Percentiles rank a stretch among this genome's conserved stretches.
Conservation (phyloP, 2,329 filamentous ascomycete species). For the Metarhizium anisopliae region DNA sequence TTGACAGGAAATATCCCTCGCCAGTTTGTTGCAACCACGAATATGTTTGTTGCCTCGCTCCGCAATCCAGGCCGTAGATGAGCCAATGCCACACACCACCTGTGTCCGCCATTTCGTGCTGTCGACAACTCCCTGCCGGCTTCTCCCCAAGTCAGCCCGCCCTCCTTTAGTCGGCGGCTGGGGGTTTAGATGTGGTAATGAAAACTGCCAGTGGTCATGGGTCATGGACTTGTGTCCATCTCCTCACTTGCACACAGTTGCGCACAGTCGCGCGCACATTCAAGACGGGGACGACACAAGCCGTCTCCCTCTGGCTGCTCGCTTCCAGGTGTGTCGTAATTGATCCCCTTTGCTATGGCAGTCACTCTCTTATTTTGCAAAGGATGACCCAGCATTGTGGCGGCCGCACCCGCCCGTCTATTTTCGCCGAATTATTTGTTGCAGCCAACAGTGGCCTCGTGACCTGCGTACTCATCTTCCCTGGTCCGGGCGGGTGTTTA, state of each 20-base stretch:
- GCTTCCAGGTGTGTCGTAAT: neutral
- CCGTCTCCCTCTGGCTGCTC: neutral
- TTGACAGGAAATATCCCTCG: neutral
- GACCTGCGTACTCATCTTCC: neutral
- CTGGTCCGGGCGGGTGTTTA: neutral
- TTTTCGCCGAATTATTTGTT: neutral
- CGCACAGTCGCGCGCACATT: no score
- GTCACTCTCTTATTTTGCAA: neutral
- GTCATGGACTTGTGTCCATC: neutral
- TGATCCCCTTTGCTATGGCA: neutral
- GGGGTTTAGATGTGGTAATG: constrained; percentile 10
- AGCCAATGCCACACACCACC: neutral
- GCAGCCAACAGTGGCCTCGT: neutral
- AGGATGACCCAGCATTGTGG: no score
- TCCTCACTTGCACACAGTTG: no score
- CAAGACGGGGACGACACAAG: neutral
- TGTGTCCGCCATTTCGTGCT: constrained; percentile 1
- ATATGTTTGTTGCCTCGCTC: neutral
- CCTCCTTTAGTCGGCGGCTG: neutral
- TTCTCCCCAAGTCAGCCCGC: neutral
- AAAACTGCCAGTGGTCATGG: constrained; percentile 5
- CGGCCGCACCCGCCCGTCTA: no score
- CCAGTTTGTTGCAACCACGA: neutral
- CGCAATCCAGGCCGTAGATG: neutral
- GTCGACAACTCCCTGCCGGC: neutral